These are phyloP conservation scores for Pythium aristosporum DNA, from an alignment of 352 stramenopile genomes.

Conservation along the genomic window DNA sequence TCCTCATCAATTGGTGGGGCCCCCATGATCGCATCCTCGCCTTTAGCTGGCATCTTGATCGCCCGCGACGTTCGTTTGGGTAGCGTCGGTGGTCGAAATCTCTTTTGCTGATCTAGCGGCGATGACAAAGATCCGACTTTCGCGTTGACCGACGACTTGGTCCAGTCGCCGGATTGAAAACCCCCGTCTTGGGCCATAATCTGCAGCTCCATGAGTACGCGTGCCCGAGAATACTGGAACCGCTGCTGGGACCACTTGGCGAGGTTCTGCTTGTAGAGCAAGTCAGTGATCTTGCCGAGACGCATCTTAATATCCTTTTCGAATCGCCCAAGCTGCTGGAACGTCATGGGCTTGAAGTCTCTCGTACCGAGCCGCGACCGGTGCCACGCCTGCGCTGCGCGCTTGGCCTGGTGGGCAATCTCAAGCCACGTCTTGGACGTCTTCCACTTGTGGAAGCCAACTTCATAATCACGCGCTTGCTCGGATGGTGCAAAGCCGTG, in stretches of 20 bases:
- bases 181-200: conserved; percentile 7
- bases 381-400: conserved; percentile 27
- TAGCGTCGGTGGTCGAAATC: neutral
- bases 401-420: conserved; percentile 30
- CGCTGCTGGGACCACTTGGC: conserved; percentile 42
- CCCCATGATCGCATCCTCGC: neutral
- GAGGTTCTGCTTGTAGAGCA: conserved; percentile 50
- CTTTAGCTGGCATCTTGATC: neutral
- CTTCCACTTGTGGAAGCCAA: conserved; percentile 21
- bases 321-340: conserved; percentile 37
- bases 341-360: conserved; percentile 29
- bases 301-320: conserved; percentile 49
- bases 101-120: neutral
- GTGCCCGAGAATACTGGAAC: conserved; percentile 14
- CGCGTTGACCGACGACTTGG: neutral
- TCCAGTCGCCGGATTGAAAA: neutral
- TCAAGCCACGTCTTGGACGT: conserved; percentile 27
- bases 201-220: conserved; percentile 20
- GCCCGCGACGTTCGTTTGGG: neutral
- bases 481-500: conserved; percentile 34
- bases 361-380: conserved; percentile 26
- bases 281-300: conserved; percentile 31
- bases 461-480: conserved; percentile 18
- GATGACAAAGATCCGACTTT: neutral
- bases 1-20: conserved; percentile 16